Conservation (phyloP, 768 basidiomycete species). For the Tricholomella constricta region DNA sequence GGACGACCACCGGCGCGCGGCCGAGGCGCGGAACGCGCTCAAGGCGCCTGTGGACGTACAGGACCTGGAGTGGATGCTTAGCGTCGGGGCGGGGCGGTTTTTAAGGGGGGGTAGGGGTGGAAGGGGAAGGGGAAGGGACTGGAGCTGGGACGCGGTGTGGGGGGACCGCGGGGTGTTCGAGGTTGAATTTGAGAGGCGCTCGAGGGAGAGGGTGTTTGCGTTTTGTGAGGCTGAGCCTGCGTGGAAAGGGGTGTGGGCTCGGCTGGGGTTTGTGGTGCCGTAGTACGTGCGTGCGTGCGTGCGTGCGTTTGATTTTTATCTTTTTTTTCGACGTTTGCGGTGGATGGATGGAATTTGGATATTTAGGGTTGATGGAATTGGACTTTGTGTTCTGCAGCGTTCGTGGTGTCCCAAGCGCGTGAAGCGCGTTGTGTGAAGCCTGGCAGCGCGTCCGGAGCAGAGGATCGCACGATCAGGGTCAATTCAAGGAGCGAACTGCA, state of each 20-base stretch:
- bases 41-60: slow-evolving; percentile 15
- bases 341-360: no score
- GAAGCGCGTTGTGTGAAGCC: no score
- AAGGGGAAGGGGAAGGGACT: background rate
- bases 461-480: no score
- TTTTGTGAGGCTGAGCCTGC: slow-evolving; percentile 12
- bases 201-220: slow-evolving; percentile 7
- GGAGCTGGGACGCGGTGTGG: slow-evolving; percentile 4
- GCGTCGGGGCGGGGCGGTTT: background rate
- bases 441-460: no score
- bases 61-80: slow-evolving; percentile 15
- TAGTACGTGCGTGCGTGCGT: no score
- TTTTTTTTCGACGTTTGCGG: no score
- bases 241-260: background rate
- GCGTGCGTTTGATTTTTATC: no score
- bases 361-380: no score
- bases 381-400: no score
- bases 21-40: slow-evolving; percentile 13
- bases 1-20: slow-evolving; percentile 18
- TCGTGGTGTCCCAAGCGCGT: no score
- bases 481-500: no score
- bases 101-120: background rate
- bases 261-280: no score
- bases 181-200: slow-evolving; percentile 13
- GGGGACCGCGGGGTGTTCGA: slow-evolving; percentile 10